phyloP scores from a whole-genome alignment of 2,329 filamentous ascomycete genomes.

The Fusarium udum region DNA sequence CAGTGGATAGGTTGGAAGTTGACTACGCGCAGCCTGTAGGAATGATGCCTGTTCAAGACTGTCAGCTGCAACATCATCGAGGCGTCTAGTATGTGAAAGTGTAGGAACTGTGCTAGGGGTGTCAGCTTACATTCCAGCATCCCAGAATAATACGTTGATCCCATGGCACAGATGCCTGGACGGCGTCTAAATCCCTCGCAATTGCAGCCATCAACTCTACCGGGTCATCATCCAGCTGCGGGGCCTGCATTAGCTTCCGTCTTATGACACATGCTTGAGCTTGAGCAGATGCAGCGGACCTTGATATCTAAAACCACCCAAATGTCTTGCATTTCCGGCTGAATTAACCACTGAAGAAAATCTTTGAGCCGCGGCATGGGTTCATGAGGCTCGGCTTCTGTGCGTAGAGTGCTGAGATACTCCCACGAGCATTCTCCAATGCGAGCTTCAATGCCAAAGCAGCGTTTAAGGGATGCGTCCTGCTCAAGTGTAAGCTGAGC shows the following conservation, averaged over 20 bases:
- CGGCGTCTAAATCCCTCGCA: conserved; percentile 67
- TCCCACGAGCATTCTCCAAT: conserved; percentile 81
- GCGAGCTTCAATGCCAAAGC: conserved; percentile 78
- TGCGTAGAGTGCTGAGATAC: conserved; percentile 74
- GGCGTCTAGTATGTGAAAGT: neutral
- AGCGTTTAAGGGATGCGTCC: conserved; percentile 81
- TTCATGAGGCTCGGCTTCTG: conserved; percentile 72
- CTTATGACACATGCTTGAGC: neutral
- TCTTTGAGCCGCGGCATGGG: conserved; percentile 79
- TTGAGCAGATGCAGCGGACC: conserved; percentile 52
- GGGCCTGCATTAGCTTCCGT: conserved; percentile 15
- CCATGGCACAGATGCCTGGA: conserved; percentile 69
- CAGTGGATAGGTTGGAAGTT: conserved; percentile 71
- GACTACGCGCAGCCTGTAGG: conserved; percentile 68
- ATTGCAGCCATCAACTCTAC: conserved; percentile 76
- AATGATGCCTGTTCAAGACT: conserved; percentile 66
- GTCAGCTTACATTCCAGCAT: conserved; percentile 74
- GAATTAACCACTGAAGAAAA: conserved; percentile 75
- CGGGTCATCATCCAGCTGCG: conserved; percentile 73
- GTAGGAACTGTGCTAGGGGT: neutral
- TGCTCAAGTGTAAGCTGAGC: conserved; percentile 47
- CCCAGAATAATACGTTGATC: conserved; percentile 78
- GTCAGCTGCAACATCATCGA: conserved; percentile 5
- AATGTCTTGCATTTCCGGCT: conserved; percentile 70
- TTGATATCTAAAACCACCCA: conserved; percentile 94